Evolutionary conservation across 2,329 filamentous ascomycete genomes (phyloP), one percentile per base, ranked within the genome.

Genomic region (Fragosphaeria purpurea): DNA sequence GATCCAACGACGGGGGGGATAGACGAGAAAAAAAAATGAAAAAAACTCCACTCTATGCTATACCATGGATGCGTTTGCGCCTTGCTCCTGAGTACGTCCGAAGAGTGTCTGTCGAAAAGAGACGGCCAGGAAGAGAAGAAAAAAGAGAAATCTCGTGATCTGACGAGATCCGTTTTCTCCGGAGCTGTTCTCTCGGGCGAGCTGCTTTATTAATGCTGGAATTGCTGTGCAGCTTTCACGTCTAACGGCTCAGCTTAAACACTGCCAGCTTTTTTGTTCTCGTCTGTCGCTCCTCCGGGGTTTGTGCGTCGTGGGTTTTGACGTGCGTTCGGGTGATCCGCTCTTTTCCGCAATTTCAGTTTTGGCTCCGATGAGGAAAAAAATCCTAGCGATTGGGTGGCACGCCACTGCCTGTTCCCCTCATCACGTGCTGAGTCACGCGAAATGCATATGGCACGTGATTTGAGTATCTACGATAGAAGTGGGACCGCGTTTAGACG

Each of bases 311-410:
- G 22, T 37, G 7, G 35, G 35, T 37, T 37, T 7, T 37, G 35
- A 11, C 35, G 35, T 37, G 35, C 7, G 35, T 7, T 37, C 11
- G 11, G 35, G 11, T 7, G 35, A 7, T 37, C 35, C 35, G 35
- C 7, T 11, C 35, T 37, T 37, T 22, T 22, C 22, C 22, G 22
- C 22, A 22, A 22, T 22, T 22, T 22, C 22, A 22, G 22, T 22
- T 22, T 37, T 37, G 35, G 35, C 35, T 37, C 11, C 35, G 7
- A 37, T 11, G 35, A 52, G 30, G 58, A 56, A 37, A 53, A 53
- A 52, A 53, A 53, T 48, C 32, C 46, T 44, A 33, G 46, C 50
- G 45, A 48, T 50, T 53, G 34, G 37, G 40, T 32, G 39, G 40
- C 47, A 9, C 47, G 47, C 50, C 50, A 43, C 51, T 34, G 13